Base-by-base conservation (phyloP, 768 basidiomycete genomes). In the Roridomyces roridus region DNA sequence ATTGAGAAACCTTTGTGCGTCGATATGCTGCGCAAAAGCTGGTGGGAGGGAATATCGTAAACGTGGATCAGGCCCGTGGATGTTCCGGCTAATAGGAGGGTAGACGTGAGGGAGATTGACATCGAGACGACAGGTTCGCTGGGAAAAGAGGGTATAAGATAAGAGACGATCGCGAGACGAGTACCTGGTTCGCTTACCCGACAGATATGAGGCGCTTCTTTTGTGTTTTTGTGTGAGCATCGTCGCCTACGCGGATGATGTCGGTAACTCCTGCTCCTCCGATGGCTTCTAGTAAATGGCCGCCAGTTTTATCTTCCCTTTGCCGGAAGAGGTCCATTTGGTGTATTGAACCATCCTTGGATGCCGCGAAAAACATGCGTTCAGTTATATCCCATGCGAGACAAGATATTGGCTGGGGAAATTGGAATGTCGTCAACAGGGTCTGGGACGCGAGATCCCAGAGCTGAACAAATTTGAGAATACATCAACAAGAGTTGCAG, bases 11-110 rank as follows among this genome's bases (percentile, higher is more conserved):
- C 84, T 63, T 86, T 89, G 69, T 85, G 89, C 0, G 87, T 79
- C 17, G 84, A 81, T 62, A 98, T 86, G 24, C 90, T 89, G 42
- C 95, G 89, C 24, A 97, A 76, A 25, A 87, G 85, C 68, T 98
- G 96, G 67, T 95, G 92, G 0, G 96, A 96, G 2, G 92, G 85
- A 26, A 96, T 82, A 59, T 97, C 92, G 69, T 95, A 94, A 35
- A 94, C 71, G 54, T 92, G 82, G 46, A 98, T 82, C 12, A 85
- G 68, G 3, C 94, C 94, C 2, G 81, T 71, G 3, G 81, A 70
- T 0, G 94, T 96, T 20, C 96, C 95, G 28, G 86, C 85, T n/a
- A 98, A 72, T 11, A 99, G 84, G 39, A 89, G 80, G 2, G 92
- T 83, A 0, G 86, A 84, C 11, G 89, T 91, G 23, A 91, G 65